Evolutionary conservation across 78 protist species (phyloP).

Genomic region (Dictyostelium purpureum): DNA sequence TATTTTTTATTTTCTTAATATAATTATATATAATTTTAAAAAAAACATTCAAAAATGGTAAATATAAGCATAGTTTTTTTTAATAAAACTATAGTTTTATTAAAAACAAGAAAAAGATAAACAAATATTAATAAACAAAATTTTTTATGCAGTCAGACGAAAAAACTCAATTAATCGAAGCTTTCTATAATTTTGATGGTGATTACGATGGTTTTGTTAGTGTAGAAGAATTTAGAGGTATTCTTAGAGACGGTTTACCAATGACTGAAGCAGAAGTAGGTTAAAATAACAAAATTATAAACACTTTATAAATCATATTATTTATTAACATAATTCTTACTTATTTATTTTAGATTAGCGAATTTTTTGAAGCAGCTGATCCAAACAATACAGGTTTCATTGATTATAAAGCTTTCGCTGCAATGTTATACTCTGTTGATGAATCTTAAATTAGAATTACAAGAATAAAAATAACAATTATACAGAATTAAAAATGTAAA

Average conservation of each 20-base stretch:
- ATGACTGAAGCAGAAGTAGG: constrained; percentile 60
- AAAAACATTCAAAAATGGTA: too few species aligned
- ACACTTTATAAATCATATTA: neutral
- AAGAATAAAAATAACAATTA: neutral
- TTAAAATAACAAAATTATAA: neutral
- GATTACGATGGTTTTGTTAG: constrained; percentile 72
- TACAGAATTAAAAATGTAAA: neutral
- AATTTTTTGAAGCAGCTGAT: constrained; percentile 68
- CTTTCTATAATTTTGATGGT: constrained; percentile 59
- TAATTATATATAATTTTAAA: too few species aligned
- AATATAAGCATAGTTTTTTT: too few species aligned
- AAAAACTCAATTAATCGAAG: constrained; percentile 68
- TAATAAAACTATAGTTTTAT: too few species aligned
- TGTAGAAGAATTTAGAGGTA: constrained; percentile 67
- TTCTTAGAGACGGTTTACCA: constrained; percentile 73
- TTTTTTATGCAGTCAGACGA: constrained; percentile 19
- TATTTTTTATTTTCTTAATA: too few species aligned
- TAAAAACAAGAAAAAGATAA: too few species aligned
- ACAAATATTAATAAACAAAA: neutral
- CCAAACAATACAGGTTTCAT: constrained; percentile 71
- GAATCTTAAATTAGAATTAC: constrained; percentile 63
- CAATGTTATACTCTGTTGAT: constrained; percentile 65
- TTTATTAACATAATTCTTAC: neutral
- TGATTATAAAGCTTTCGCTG: constrained; percentile 67
- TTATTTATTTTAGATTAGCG: constrained; percentile 12